A percentile compares a stretch with the other conserved stretches of the same genome.
Conservation (phyloP, 768 basidiomycete species). For the Agaricus subrufescens region DNA sequence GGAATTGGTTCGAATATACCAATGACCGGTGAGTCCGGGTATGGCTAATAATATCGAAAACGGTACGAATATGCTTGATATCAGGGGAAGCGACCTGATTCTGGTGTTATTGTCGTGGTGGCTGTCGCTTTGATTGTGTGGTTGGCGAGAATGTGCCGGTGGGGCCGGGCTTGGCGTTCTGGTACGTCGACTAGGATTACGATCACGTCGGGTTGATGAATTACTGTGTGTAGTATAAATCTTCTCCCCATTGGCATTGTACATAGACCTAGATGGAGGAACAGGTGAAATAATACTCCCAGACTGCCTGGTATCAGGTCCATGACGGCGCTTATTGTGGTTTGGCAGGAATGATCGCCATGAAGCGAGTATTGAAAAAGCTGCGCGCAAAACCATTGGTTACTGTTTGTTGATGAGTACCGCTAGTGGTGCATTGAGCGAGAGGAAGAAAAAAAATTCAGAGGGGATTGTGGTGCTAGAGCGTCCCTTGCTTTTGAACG, state of each 20-base stretch:
- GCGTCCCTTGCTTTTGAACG: neutral
- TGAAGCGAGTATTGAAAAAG: no score
- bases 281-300: neutral
- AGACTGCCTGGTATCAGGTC: no score
- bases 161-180: neutral
- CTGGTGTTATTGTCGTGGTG: constrained; percentile 21
- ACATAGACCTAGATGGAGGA: neutral
- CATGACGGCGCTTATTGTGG: no score
- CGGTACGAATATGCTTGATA: constrained; percentile 65
- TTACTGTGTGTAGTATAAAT: neutral
- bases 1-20: constrained; percentile 59
- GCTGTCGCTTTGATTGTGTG: neutral
- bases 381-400: no score
- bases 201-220: neutral
- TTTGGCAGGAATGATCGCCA: no score
- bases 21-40: constrained; percentile 70
- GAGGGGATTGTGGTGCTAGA: neutral
- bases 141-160: constrained; percentile 22
- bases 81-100: constrained; percentile 55
- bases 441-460: no score
- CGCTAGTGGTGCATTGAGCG: no score
- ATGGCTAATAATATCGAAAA: constrained; percentile 82
- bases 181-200: neutral
- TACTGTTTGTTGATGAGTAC: no score
- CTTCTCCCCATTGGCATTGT: neutral